phyloP scores from a whole-genome alignment of 192 early-diverging fungal species.

The Coemansia reversa region DNA sequence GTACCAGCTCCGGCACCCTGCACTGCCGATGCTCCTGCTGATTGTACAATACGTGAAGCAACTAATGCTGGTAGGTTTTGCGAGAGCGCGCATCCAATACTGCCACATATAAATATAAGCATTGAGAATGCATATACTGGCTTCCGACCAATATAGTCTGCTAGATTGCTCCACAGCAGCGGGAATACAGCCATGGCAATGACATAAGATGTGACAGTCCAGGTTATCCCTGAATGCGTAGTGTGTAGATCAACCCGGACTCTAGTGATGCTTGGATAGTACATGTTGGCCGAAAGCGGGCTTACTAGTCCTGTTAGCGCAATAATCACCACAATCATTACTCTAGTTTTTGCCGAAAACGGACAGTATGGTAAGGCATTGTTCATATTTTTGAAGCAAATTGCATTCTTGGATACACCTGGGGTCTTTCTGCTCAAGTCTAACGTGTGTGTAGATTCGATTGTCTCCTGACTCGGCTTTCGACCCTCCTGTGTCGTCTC shows the following conservation, averaged over 20 bases:
- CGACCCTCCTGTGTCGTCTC: no score
- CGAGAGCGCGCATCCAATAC: slow-evolving; percentile 53
- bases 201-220: slow-evolving; percentile 53
- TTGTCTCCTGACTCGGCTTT: no score
- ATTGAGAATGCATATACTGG: slow-evolving; percentile 46
- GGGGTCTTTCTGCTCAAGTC: no score
- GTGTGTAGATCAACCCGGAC: slow-evolving; percentile 52
- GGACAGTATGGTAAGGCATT: slow-evolving; percentile 40
- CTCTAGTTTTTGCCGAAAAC: slow-evolving; percentile 30
- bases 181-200: slow-evolving; percentile 57
- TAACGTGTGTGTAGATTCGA: no score
- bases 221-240: slow-evolving; percentile 36
- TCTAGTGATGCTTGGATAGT: slow-evolving; percentile 47
- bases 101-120: slow-evolving; percentile 47
- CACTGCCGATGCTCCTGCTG: slow-evolving; percentile 53
- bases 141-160: slow-evolving; percentile 56
- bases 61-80: slow-evolving; percentile 34
- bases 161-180: slow-evolving; percentile 56
- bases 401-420: no score
- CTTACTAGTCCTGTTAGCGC: slow-evolving; percentile 51
- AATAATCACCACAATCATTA: slow-evolving; percentile 41
- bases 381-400: no score
- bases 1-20: slow-evolving; percentile 55
- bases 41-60: slow-evolving; percentile 51
- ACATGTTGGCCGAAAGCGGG: slow-evolving; percentile 57